These are phyloP conservation scores for Saccharomyces uvarum DNA, from an alignment of 1,139 yeast genomes.

Conservation along the genomic window DNA sequence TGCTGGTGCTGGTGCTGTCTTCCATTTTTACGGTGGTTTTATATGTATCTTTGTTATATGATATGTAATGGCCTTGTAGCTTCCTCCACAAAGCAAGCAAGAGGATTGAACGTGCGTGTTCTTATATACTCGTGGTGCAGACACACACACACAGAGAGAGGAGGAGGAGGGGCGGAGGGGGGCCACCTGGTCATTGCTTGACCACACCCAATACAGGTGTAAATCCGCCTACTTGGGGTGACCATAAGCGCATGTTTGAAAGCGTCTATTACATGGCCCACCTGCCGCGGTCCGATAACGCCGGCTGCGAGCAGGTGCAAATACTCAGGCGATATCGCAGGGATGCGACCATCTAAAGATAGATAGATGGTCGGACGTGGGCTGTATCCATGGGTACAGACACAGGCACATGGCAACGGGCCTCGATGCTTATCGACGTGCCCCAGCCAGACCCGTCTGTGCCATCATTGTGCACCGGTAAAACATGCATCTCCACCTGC, in stretches of 20 bases:
- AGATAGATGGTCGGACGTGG: background rate
- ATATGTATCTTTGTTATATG: background rate
- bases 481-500: background rate
- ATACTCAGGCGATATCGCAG: background rate
- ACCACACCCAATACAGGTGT: background rate
- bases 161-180: too few relatives aligned
- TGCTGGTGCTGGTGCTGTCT: background rate
- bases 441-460: background rate
- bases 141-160: too few relatives aligned
- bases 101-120: background rate
- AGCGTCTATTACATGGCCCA: background rate
- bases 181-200: background rate
- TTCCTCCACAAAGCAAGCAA: background rate
- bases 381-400: background rate
- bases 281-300: background rate
- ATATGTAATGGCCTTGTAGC: background rate
- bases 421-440: background rate
- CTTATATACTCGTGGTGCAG: background rate
- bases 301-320: constrained; percentile 1
- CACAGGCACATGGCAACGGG: background rate
- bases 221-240: background rate
- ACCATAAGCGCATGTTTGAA: background rate
- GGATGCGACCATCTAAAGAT: background rate
- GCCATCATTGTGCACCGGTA: background rate
- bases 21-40: background rate